Base-by-base conservation (phyloP, 805 yeast genomes). In the Candida qinlingensis region DNA sequence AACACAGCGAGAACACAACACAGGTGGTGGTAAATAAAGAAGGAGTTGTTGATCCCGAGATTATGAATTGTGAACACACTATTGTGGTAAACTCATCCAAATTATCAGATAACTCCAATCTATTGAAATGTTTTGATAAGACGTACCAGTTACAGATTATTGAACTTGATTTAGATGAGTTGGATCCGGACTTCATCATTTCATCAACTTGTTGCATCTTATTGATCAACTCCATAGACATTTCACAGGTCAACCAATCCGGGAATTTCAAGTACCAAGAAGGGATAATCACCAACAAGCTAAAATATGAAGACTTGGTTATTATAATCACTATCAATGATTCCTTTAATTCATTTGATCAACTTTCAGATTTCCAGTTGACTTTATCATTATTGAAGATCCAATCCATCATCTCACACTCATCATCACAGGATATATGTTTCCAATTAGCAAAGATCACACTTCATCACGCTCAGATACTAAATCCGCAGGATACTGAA, bases 171-270 rank as follows among this genome's bases (percentile, higher is more conserved):
- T 25, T 58, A 31, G 48, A 37, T 3, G 46, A 42, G 4, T 25
- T 27, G 6, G 55, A 54, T 29, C 56, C 51, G 25, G 61, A 57
- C 35, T 48, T 57, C 12, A 29, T 58, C 9, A 34, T 57, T 7
- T 47, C 55, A 0, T 11, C 56, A 4, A 39, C 31, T 1, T 46
- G 47, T 45, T 57, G 54, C 1, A 34, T 59, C 1, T 36, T 56
- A 28, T n/a, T 56, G 1, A 27, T 59, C 3, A 41, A 49, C 7
- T 30, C 48, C 7, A 28, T 37, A 10, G 10, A 28, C 2, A 42
- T 53, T 30, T 53, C 48, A 4, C 63, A 59, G 26, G 45, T 48
- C 7, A 49, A 51, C 35, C 25, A 33, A 4, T 10, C 41, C 7
- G 60, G 59, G 1, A 12, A 37, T 2, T 46, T 50, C 19, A 36